These are phyloP conservation scores for Lepraria neglecta DNA, from an alignment of 495 filamentous ascomycete genomes.

Conservation along the genomic window DNA sequence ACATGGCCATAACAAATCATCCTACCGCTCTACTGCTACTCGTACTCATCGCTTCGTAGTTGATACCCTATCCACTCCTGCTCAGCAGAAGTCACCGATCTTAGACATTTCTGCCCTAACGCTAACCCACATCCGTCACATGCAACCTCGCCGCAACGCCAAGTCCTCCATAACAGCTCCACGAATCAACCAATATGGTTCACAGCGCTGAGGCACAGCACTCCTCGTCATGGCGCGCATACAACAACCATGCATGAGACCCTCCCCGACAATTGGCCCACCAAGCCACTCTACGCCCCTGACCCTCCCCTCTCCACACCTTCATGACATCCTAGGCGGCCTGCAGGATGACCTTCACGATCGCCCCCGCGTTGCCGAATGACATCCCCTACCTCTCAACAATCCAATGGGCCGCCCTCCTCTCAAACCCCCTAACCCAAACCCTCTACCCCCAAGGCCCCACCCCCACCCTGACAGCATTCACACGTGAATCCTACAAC, in stretches of 20 bases:
- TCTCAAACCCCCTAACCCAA: constrained; percentile 23
- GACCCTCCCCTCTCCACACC: neutral
- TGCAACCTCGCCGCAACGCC: neutral
- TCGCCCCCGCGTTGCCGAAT: constrained; percentile 9
- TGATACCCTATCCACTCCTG: too few species aligned
- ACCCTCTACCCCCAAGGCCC: constrained; percentile 23
- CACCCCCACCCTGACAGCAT: constrained; percentile 19
- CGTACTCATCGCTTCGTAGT: too few species aligned
- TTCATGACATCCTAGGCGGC: neutral
- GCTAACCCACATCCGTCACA: neutral
- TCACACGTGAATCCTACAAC: constrained; percentile 20
- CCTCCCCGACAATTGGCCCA: neutral
- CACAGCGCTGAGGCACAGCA: constrained; percentile 1
- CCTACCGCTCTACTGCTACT: too few species aligned
- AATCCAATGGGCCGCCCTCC: constrained; percentile 25
- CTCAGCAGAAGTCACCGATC: too few species aligned
- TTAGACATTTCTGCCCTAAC: neutral
- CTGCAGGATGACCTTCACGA: constrained; percentile 8
- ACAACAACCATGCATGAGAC: neutral
- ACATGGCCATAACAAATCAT: too few species aligned
- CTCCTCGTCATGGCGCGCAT: neutral
- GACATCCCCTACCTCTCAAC: constrained; percentile 22
- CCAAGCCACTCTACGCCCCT: neutral
- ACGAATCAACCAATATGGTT: neutral
- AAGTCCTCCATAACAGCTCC: neutral